A percentile compares a stretch with the other conserved stretches of the same genome.
phyloP scores from a whole-genome alignment of 192 early-diverging fungal species.

The Coemansia sp. region DNA sequence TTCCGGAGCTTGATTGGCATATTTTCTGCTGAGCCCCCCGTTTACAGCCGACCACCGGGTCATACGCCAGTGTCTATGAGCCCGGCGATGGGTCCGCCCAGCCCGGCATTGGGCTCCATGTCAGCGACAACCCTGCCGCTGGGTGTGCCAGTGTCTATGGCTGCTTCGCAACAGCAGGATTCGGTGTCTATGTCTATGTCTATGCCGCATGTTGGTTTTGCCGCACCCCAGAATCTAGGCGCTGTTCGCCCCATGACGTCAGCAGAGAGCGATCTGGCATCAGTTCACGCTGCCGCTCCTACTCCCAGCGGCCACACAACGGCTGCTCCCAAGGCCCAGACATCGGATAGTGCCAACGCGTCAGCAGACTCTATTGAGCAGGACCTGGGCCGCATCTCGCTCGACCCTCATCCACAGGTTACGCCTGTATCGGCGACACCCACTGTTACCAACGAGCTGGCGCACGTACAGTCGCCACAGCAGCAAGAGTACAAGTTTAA shows the following conservation, averaged over 20 bases:
- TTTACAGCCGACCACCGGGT: constrained; percentile 43
- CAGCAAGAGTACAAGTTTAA: constrained; percentile 40
- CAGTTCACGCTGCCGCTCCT: background rate
- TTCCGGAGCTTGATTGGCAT: constrained; percentile 38
- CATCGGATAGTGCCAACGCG: background rate
- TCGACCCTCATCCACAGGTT: background rate
- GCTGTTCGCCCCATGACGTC: constrained; percentile 6
- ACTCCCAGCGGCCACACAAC: background rate
- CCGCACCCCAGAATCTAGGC: background rate
- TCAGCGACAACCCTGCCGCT: constrained; percentile 37
- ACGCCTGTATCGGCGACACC: background rate
- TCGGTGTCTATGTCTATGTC: constrained; percentile 18
- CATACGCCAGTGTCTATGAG: constrained; percentile 17
- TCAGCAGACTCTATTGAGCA: constrained; percentile 19
- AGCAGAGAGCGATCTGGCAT: constrained; percentile 28
- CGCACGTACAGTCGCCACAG: background rate
- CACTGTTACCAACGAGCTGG: background rate
- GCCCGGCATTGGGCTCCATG: constrained; percentile 21
- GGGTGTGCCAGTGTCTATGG: constrained; percentile 19
- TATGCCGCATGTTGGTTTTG: constrained; percentile 1
- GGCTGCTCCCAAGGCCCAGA: constrained; percentile 1
- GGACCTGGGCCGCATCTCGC: constrained; percentile 10
- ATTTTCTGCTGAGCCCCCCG: constrained; percentile 54
- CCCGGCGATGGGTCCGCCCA: constrained; percentile 3
- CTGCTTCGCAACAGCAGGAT: constrained; percentile 9